Base-by-base conservation (phyloP, 257 asterid species). In the Solanum sejunctum region DNA sequence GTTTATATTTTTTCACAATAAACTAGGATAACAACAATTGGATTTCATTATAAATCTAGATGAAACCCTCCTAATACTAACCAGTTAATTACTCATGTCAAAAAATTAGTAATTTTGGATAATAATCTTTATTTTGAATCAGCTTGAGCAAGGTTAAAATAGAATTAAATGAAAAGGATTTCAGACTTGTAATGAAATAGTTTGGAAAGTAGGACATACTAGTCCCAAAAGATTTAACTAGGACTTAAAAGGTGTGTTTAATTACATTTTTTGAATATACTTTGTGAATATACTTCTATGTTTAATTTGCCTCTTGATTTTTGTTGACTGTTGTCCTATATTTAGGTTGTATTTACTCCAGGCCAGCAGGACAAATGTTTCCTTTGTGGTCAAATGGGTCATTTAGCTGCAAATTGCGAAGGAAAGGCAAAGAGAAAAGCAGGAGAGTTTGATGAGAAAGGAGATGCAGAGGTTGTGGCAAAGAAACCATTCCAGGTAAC, bases 291-390 rank as follows among this genome's bases (percentile, higher is more conserved):
- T 77, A 77, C 49, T 26, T 77, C 23, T 77, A 9, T 77, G 47
- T 6, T 78, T 78, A 17, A 17, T 26, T 52, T 52, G 49, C 28
- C 11, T 52, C 49, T 52, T 52, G 64, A 28, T 49, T 77, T 18
- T 77, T 23, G 61, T 9, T 78, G 64, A 26, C 32, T 51, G 12
- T 23, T 77, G 3, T 70, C 17, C 64, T 78, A 84, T 80, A 80
- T 83, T 83, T 73, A 96, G 99, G 97, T 96, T 89, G 94, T 96
- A 64, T 96, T 87, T 87, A 91, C 93, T 84, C 97, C 99, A 55
- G 99, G 99, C 54, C 99, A 96, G 85, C 98, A 93, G 91, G 98
- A 93, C 84, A 96, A 96, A 90, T 96, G 99, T 84, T 96, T 96
- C 88, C 84, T 96, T 73, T 96, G 99, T 86, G 99, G 99, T 90